Percentiles rank a stretch among this genome's conserved stretches.
These are phyloP conservation scores for Emericellopsis cladophorae DNA, from an alignment of 2,329 filamentous ascomycete species.

Conservation along the genomic window DNA sequence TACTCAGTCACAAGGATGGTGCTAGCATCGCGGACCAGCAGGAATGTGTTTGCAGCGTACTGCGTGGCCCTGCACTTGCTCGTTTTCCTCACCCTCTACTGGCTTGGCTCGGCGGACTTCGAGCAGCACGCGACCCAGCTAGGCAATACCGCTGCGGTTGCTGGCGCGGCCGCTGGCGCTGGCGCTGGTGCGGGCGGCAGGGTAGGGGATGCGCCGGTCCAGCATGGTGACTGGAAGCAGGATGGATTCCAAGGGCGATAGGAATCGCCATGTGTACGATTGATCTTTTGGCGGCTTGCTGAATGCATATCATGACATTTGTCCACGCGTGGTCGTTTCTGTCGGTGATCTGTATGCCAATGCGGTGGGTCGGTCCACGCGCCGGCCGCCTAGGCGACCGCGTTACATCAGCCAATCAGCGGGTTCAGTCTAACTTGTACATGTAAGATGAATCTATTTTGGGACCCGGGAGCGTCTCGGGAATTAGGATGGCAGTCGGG, in stretches of 20 bases:
- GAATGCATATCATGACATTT: too few species aligned
- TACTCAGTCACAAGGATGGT: slow-evolving; percentile 88
- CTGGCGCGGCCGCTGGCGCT: slow-evolving; percentile 27
- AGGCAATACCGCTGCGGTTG: slow-evolving; percentile 31
- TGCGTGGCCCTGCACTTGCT: slow-evolving; percentile 80
- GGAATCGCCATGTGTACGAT: not conserved
- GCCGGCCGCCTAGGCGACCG: slow-evolving; percentile 2
- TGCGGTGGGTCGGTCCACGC: not conserved
- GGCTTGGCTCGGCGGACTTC: slow-evolving; percentile 58
- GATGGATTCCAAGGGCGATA: slow-evolving; percentile 40
- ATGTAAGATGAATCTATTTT: too few species aligned
- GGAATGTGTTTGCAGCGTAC: slow-evolving; percentile 89
- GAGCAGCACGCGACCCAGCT: slow-evolving; percentile 47
- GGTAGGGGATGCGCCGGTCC: slow-evolving; percentile 10
- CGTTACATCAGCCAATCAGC: not conserved
- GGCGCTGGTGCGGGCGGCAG: slow-evolving; percentile 17
- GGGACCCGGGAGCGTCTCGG: too few species aligned
- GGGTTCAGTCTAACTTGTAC: not conserved
- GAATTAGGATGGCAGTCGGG: too few species aligned
- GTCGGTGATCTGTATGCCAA: too few species aligned
- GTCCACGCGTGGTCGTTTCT: too few species aligned
- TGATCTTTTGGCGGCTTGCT: too few species aligned
- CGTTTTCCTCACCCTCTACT: slow-evolving; percentile 79
- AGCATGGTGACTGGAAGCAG: slow-evolving; percentile 49
- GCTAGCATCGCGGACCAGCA: slow-evolving; percentile 75